Evolutionary conservation across 2,329 filamentous ascomycete genomes (phyloP).

Genomic region (Lanzia echinophila): DNA sequence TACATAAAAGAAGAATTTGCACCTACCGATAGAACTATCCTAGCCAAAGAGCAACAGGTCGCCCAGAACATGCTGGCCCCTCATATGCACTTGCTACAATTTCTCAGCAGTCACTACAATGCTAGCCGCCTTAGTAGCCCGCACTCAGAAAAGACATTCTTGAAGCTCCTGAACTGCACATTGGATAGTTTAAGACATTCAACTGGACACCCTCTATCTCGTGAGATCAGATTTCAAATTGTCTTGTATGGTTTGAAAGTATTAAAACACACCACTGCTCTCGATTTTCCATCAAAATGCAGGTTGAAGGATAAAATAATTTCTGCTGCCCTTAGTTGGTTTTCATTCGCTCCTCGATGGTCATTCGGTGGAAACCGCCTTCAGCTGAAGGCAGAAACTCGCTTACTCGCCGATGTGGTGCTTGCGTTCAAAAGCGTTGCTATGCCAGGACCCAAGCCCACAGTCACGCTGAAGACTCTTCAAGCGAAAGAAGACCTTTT

Average conservation of each 20-base stretch:
- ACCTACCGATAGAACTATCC: conserved; percentile 71
- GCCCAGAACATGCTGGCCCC: conserved; percentile 81
- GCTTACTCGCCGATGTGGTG: conserved; percentile 70
- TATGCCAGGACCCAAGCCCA: conserved; percentile 43
- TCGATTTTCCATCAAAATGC: conserved; percentile 61
- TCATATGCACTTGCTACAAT: conserved; percentile 78
- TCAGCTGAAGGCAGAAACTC: conserved; percentile 88
- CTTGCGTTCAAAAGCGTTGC: conserved; percentile 57
- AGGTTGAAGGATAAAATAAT: conserved; percentile 83
- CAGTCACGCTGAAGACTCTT: conserved; percentile 51
- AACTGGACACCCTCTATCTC: conserved; percentile 73
- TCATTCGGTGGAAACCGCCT: conserved; percentile 92
- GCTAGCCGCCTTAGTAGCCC: conserved; percentile 79
- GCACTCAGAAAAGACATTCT: conserved; percentile 75
- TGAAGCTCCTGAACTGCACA: conserved; percentile 73
- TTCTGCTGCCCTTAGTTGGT: conserved; percentile 84
- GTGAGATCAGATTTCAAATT: conserved; percentile 88
- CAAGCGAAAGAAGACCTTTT: conserved; percentile 80
- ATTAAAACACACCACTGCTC: conserved; percentile 63
- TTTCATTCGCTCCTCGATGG: conserved; percentile 76
- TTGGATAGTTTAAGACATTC: conserved; percentile 66
- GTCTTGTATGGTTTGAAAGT: conserved; percentile 77
- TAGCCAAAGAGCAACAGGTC: conserved; percentile 69
- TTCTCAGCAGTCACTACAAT: conserved; percentile 91
- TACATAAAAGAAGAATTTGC: conserved; percentile 88